Evolutionary conservation across 2,329 filamentous ascomycete species (phyloP).

Genomic region (Sporothrix curviconia): DNA sequence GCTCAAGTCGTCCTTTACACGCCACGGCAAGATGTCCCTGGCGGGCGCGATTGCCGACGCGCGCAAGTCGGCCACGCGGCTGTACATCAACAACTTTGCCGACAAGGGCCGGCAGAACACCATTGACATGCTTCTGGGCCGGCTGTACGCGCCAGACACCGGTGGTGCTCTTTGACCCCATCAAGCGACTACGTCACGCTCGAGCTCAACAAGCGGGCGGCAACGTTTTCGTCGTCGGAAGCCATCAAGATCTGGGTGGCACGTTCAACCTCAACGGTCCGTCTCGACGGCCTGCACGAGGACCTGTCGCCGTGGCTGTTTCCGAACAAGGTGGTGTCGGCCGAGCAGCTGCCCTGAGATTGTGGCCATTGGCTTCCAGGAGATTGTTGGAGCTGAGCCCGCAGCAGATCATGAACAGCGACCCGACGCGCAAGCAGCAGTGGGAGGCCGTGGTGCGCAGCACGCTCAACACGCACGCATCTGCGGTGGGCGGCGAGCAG

Average conservation of each 20-base stretch:
- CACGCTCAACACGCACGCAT: constrained; percentile 67
- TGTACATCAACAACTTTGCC: constrained; percentile 97
- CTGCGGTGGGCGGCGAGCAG: constrained; percentile 58
- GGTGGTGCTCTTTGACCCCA: constrained; percentile 85
- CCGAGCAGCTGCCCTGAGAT: constrained; percentile 70
- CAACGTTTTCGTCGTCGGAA: constrained; percentile 69
- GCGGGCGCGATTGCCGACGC: constrained; percentile 92
- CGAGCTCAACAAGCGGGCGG: constrained; percentile 61
- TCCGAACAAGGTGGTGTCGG: constrained; percentile 42
- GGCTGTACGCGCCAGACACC: constrained; percentile 75
- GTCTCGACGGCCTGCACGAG: constrained; percentile 66
- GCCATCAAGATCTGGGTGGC: constrained; percentile 69
- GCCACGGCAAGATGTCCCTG: constrained; percentile 90
- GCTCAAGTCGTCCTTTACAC: constrained; percentile 89
- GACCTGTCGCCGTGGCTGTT: constrained; percentile 85
- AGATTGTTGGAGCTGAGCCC: constrained; percentile 97
- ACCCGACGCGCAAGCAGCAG: constrained; percentile 72
- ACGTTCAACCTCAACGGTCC: constrained; percentile 95
- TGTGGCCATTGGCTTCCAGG: constrained; percentile 87
- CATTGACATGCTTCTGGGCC: constrained; percentile 85
- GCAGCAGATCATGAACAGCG: constrained; percentile 98
- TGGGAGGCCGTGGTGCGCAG: constrained; percentile 81
- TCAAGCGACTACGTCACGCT: constrained; percentile 82
- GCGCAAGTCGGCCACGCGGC: constrained; percentile 83
- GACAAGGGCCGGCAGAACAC: constrained; percentile 90